Evolutionary conservation across 2,329 filamentous ascomycete species (phyloP), one percentile per base, ranked within the genome.

Genomic region (Scorias spongiosa): DNA sequence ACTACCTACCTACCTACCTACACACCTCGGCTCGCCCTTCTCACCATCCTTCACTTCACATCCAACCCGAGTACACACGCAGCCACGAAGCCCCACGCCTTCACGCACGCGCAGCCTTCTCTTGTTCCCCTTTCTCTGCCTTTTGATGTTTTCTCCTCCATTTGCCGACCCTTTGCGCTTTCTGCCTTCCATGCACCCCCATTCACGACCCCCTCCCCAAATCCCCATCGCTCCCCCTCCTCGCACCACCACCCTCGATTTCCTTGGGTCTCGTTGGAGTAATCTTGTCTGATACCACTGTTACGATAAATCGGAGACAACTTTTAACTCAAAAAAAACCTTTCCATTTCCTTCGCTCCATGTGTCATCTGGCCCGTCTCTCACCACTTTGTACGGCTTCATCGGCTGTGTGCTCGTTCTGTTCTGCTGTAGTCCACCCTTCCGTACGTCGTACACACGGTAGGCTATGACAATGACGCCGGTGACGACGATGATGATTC

Each of bases 281-380:
- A 36, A 36, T 36, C 12, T 15, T 15, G 32, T 36, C 40, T 37
- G 42, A 36, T 40, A 44, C 40, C 43, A 30, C 40, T 44, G 43
- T 39, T 39, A 34, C 34, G 43, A 41, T 38, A 41, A 15, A 14
- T 29, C 12, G 40, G 29, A 17, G 9, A 41, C 38, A 15, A 5
- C 41, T 32, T n/a, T 34, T 40, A 36, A 36, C 32, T 17, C 28
- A 38, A 42, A 26, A 36, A 42, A 37, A 26, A 45, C 41, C 40
- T 39, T 44, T 44, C 32, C 40, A 9, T 44, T 40, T 41, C 26
- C 38, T 40, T 7, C 3, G 20, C 20, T 26, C 4, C 3, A 26
- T 7, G 20, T 26, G 3, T 26, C 20, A 26, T 7, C n/a, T n/a
- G n/a, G n/a, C n/a, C n/a, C n/a, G n/a, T n/a, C n/a, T n/a, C 20